Conservation (phyloP, 1,284 basidiomycete species). For the Melampsora larici-populina region DNA sequence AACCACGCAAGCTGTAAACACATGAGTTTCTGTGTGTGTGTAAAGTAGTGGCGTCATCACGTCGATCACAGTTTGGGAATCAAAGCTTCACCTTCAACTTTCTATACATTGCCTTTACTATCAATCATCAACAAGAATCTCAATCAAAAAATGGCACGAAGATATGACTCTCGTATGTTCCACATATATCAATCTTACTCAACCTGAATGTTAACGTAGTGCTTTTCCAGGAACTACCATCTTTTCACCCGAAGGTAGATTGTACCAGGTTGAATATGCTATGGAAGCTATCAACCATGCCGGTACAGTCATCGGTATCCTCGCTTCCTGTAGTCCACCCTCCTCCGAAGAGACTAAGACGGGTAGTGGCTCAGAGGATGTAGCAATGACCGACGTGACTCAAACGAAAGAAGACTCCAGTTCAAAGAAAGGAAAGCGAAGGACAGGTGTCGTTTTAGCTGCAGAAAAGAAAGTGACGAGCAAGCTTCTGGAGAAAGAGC, state of each 20-base stretch:
- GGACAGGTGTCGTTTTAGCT: constrained; percentile 81
- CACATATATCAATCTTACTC: neutral
- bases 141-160: constrained; percentile 27
- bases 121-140: no score
- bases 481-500: constrained; percentile 90
- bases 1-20: no score
- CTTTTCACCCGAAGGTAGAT: constrained; percentile 81
- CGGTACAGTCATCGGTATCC: constrained; percentile 86
- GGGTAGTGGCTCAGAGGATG: constrained; percentile 43
- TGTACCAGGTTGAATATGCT: constrained; percentile 82
- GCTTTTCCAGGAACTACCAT: constrained; percentile 68
- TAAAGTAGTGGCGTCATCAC: no score
- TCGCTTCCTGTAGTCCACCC: constrained; percentile 56
- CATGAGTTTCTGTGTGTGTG: no score
- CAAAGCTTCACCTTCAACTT: no score
- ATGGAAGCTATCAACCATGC: constrained; percentile 99
- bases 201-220: neutral
- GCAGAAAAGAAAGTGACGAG: constrained; percentile 99
- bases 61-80: no score
- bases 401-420: constrained; percentile 47
- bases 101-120: no score
- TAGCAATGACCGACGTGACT: constrained; percentile 47
- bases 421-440: constrained; percentile 46
- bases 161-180: constrained; percentile 41
- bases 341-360: constrained; percentile 46